Evolutionary conservation across 1,139 yeast species (phyloP).

Genomic region (Hansenula lynferdii): DNA sequence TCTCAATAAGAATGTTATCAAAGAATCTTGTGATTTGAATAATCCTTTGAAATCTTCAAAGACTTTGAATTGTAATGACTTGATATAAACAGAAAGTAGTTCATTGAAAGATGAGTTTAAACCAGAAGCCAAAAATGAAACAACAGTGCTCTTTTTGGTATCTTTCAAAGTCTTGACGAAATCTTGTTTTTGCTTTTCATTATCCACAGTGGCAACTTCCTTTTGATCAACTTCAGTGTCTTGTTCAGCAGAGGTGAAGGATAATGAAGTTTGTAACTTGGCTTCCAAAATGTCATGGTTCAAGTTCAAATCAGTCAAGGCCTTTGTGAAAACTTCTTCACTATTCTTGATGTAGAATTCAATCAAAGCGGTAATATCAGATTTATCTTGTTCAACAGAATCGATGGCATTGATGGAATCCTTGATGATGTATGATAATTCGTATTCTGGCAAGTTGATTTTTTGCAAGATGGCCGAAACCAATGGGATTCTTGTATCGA

Average conservation of each 20-base stretch:
- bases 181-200: conserved; percentile 22
- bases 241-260: conserved; percentile 22
- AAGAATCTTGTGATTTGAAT: conserved; percentile 34
- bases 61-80: conserved; percentile 33
- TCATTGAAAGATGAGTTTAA: conserved; percentile 40
- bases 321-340: conserved; percentile 35
- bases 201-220: conserved; percentile 19
- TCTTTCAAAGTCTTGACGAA: conserved; percentile 26
- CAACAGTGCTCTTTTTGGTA: conserved; percentile 20
- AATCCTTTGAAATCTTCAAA: conserved; percentile 28
- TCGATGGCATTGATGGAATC: conserved; percentile 32
- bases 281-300: conserved; percentile 59
- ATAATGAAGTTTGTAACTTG: conserved; percentile 57
- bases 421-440: conserved; percentile 31
- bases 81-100: conserved; percentile 37
- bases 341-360: conserved; percentile 40
- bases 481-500: conserved; percentile 25
- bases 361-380: conserved; percentile 35
- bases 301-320: conserved; percentile 35
- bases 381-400: conserved; percentile 29
- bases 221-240: conserved; percentile 10
- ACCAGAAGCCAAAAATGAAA: conserved; percentile 21
- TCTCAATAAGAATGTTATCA: conserved; percentile 54
- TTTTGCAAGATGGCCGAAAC: conserved; percentile 26
- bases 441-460: conserved; percentile 29